Percentiles rank a stretch among this genome's conserved stretches.
These are phyloP conservation scores for Suillus lakei DNA, from an alignment of 768 basidiomycete species.

Conservation along the genomic window DNA sequence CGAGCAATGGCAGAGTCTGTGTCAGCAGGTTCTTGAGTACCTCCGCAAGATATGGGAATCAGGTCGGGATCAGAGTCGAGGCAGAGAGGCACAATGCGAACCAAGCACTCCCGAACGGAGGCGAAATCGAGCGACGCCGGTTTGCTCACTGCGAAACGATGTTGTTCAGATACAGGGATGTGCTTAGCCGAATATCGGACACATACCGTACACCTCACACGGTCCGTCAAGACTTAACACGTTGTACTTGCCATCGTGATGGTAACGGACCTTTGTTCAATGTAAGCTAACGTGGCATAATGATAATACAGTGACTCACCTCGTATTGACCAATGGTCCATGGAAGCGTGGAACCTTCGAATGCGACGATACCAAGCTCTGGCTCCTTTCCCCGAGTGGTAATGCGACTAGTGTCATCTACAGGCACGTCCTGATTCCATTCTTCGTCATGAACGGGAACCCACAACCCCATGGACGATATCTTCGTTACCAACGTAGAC, in stretches of 20 bases:
- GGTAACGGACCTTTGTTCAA: constrained; percentile 72
- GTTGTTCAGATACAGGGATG: constrained; percentile 10
- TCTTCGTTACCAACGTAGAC: constrained; percentile 80
- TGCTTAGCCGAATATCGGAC: not conserved
- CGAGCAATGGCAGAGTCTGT: constrained; percentile 41
- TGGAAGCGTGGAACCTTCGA: constrained; percentile 80
- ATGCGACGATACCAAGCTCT: constrained; percentile 69
- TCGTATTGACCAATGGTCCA: constrained; percentile 91
- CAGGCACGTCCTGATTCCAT: constrained; percentile 87
- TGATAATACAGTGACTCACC: constrained; percentile 31
- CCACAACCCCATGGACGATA: constrained; percentile 90
- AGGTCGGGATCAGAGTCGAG: constrained; percentile 86
- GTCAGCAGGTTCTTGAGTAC: constrained; percentile 29
- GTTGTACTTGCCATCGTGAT: constrained; percentile 97
- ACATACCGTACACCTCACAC: constrained; percentile 86
- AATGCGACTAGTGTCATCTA: constrained; percentile 45
- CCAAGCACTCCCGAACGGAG: constrained; percentile 67
- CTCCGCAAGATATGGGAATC: constrained; percentile 71
- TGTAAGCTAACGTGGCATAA: not conserved
- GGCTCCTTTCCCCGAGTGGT: constrained; percentile 43
- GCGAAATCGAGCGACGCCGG: constrained; percentile 66
- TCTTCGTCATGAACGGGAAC: constrained; percentile 89
- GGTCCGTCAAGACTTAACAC: constrained; percentile 88
- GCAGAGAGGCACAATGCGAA: constrained; percentile 82
- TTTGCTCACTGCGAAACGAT: constrained; percentile 59